A percentile compares a stretch with the other conserved stretches of the same genome.
These are phyloP conservation scores for Hagleromyces aurorensis DNA, from an alignment of 805 yeast species.

Conservation along the genomic window DNA sequence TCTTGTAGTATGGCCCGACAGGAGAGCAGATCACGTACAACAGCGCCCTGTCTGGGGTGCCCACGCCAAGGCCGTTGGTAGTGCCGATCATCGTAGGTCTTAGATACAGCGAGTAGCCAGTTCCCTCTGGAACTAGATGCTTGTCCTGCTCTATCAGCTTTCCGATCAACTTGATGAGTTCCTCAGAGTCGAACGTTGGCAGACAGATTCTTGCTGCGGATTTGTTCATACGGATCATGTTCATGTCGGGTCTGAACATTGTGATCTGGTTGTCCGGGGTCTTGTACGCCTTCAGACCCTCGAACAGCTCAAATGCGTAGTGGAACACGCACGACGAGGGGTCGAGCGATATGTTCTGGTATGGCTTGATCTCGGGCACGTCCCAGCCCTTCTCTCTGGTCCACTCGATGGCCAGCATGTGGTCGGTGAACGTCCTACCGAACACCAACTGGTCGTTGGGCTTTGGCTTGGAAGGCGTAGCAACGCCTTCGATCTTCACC, in stretches of 20 bases:
- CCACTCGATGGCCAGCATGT: slow-evolving; percentile 88
- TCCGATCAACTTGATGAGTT: slow-evolving; percentile 66
- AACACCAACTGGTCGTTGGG: slow-evolving; percentile 60
- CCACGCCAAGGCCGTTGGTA: slow-evolving; percentile 79
- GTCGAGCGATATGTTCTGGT: slow-evolving; percentile 65
- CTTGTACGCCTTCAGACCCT: slow-evolving; percentile 90
- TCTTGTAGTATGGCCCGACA: slow-evolving; percentile 91
- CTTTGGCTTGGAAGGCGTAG: slow-evolving; percentile 44
- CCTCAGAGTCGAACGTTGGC: slow-evolving; percentile 77
- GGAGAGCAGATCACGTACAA: slow-evolving; percentile 87
- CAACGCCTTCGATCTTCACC: slow-evolving; percentile 40
- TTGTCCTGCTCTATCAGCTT: slow-evolving; percentile 69
- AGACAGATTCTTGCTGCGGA: slow-evolving; percentile 85
- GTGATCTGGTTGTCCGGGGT: slow-evolving; percentile 57
- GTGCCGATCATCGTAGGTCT: slow-evolving; percentile 97
- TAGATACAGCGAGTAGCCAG: slow-evolving; percentile 85
- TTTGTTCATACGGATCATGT: slow-evolving; percentile 84
- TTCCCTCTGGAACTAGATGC: slow-evolving; percentile 71
- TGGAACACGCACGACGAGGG: slow-evolving; percentile 91
- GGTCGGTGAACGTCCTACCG: slow-evolving; percentile 75
- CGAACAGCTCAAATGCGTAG: slow-evolving; percentile 90
- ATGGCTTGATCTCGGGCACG: slow-evolving; percentile 81
- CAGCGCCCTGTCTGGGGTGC: slow-evolving; percentile 72
- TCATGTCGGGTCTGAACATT: slow-evolving; percentile 85
- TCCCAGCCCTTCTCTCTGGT: slow-evolving; percentile 72